phyloP scores from a whole-genome alignment of 371 early-diverging fungal species.

The Rhizomucor pusillus region DNA sequence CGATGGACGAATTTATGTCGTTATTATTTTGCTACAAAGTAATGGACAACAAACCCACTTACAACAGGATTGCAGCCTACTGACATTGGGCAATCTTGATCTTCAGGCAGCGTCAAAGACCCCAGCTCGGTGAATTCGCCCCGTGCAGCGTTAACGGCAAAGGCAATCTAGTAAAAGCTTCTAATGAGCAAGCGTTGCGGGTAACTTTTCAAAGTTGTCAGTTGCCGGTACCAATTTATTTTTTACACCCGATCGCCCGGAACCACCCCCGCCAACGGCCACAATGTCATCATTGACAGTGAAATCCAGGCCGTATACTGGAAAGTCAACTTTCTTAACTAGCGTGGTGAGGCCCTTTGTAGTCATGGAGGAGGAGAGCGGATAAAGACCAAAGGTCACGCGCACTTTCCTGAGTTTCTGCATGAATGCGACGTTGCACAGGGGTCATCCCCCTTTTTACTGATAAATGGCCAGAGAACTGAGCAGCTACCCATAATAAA shows the following conservation, averaged over 20 bases:
- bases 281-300: conserved; percentile 48
- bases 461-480: too few species aligned
- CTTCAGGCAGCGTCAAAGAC: conserved; percentile 22
- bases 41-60: not conserved
- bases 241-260: conserved; percentile 57
- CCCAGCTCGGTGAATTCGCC: not conserved
- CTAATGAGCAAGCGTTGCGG: too few species aligned
- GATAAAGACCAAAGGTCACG: too few species aligned
- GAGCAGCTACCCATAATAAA: too few species aligned
- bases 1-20: too few species aligned
- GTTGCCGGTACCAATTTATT: conserved; percentile 55
- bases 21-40: too few species aligned
- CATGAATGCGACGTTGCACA: too few species aligned
- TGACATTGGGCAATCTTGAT: conserved; percentile 68
- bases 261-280: conserved; percentile 65
- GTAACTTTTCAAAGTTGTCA: not conserved
- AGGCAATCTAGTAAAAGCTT: conserved; percentile 15
- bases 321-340: conserved; percentile 26
- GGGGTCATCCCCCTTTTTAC: too few species aligned
- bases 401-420: too few species aligned
- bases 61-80: conserved; percentile 62
- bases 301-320: conserved; percentile 59
- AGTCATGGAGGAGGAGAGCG: too few species aligned
- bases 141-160: conserved; percentile 9
- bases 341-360: conserved; percentile 2